Percentiles rank a stretch among this genome's conserved stretches.
phyloP scores from a whole-genome alignment of 2,329 filamentous ascomycete genomes.

The Simplicillium sp. region DNA sequence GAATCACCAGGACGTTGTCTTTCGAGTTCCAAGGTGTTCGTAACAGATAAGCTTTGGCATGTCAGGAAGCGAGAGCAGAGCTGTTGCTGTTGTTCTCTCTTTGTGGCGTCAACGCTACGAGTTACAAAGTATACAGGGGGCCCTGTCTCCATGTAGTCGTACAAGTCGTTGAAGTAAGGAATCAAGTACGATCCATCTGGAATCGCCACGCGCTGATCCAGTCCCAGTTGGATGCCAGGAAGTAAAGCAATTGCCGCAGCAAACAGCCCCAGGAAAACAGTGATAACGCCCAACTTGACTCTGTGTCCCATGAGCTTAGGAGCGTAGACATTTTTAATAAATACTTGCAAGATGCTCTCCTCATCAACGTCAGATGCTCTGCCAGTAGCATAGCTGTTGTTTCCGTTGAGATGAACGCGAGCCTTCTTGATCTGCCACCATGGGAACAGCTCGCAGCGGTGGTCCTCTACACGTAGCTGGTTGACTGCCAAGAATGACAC shows the following conservation, averaged over 20 bases:
- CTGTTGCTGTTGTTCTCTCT: constrained; percentile 68
- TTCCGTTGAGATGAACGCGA: constrained; percentile 50
- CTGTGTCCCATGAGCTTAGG: constrained; percentile 72
- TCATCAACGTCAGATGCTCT: constrained; percentile 67
- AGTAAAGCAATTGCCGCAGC: constrained; percentile 77
- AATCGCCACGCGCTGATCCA: constrained; percentile 91
- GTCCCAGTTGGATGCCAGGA: constrained; percentile 73
- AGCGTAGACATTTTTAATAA: constrained; percentile 86
- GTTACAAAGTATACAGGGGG: constrained; percentile 97
- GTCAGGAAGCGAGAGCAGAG: constrained; percentile 87
- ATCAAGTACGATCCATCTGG: constrained; percentile 93
- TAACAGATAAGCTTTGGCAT: constrained; percentile 73
- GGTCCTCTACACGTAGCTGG: constrained; percentile 79
- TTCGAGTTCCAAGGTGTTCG: constrained; percentile 89
- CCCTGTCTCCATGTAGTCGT: constrained; percentile 82
- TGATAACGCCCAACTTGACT: constrained; percentile 65
- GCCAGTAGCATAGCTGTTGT: constrained; percentile 44
- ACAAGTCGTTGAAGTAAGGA: constrained; percentile 91
- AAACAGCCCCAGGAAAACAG: constrained; percentile 80
- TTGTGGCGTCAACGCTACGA: constrained; percentile 67
- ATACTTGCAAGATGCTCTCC: constrained; percentile 73
- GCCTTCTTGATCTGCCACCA: constrained; percentile 75
- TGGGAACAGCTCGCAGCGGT: constrained; percentile 84
- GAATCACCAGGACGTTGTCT: constrained; percentile 81
- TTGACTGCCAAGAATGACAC: constrained; percentile 86